Evolutionary conservation across 2,329 filamentous ascomycete species (phyloP), one percentile per base, ranked within the genome.

Genomic region (Reticulascus tulasneorum): DNA sequence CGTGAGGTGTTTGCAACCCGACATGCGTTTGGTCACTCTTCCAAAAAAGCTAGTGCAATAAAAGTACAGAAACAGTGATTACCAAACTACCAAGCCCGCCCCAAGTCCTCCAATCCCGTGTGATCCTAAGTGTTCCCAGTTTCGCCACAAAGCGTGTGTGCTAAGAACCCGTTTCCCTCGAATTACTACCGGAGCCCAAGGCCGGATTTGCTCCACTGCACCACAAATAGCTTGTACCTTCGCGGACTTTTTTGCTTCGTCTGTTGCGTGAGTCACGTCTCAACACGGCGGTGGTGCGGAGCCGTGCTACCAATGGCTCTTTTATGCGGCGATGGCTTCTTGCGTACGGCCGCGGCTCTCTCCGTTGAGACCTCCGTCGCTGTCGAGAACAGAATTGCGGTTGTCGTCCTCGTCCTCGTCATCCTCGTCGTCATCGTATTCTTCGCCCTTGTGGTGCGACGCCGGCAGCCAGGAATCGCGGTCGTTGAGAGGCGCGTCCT

Each of bases 391-490:
- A 4, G 73, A 76, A 27, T 59, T 55, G 12, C 64, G 63, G 9
- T 73, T 68, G 2, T 70, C 71, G 11, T 81, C 78, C 20, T 76
- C 74, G 15, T 81, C 78, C 10, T 82, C 79, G 9, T 81, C 78
- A 13, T 83, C 79, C 3, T 85, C 82, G 11, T 81, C 78, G 20
- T 79, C 75, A 38, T 76, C 73, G 37, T 79, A 67, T 15, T 72
- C 71, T 18, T 70, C 71, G 15, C 68, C 68, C 51, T 76, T 71
- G 54, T 86, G 82, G 17, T 65, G 68, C 24, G 77, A 76, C 11
- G 85, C 86, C 7, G 84, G 83, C 23, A 90, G 79, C 91, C 91
- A 96, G 10, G 84, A 87, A 56, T 91, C 86, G 39, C 82, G 74
- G 55, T 86, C 85, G 46, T 88, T 79, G 44, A 89, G 64, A 12